Conservation (phyloP, 768 basidiomycete genomes). For the Nevesoporus exiguus region DNA sequence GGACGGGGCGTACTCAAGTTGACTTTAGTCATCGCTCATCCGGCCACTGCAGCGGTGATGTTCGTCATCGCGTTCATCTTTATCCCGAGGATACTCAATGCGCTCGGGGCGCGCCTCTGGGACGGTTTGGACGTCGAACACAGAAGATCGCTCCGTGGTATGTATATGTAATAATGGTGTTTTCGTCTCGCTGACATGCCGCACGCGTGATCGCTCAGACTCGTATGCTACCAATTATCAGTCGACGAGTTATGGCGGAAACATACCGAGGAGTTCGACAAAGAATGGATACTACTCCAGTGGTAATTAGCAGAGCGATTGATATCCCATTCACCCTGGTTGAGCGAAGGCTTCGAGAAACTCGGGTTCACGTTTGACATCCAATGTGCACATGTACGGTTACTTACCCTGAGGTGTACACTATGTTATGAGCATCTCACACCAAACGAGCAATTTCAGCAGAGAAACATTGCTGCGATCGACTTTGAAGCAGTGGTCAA, state of each 20-base stretch:
- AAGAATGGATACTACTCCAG: background rate
- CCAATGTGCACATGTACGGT: background rate
- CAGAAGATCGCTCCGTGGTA: background rate
- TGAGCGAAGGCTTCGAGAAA: too few relatives aligned
- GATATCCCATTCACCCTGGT: too few relatives aligned
- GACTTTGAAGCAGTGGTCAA: too few relatives aligned
- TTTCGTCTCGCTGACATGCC: background rate
- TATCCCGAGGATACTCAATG: conserved; percentile 1
- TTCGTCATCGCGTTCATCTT: conserved; percentile 11
- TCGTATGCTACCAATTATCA: conserved; percentile 21
- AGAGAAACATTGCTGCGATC: too few relatives aligned
- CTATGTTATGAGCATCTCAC: background rate
- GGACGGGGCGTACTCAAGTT: too few relatives aligned
- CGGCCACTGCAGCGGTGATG: conserved; percentile 7
- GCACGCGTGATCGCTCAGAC: background rate
- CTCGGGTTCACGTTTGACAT: background rate
- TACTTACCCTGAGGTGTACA: background rate
- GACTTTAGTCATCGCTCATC: conserved; percentile 8
- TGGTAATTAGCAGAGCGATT: background rate
- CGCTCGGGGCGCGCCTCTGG: background rate
- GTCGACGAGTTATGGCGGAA: conserved; percentile 17
- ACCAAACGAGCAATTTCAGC: too few relatives aligned
- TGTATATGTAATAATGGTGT: background rate
- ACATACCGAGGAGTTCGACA: conserved; percentile 6
- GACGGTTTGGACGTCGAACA: background rate